Conservation (phyloP, 192 early-diverging fungal genomes). For the Gigaspora rosea region DNA sequence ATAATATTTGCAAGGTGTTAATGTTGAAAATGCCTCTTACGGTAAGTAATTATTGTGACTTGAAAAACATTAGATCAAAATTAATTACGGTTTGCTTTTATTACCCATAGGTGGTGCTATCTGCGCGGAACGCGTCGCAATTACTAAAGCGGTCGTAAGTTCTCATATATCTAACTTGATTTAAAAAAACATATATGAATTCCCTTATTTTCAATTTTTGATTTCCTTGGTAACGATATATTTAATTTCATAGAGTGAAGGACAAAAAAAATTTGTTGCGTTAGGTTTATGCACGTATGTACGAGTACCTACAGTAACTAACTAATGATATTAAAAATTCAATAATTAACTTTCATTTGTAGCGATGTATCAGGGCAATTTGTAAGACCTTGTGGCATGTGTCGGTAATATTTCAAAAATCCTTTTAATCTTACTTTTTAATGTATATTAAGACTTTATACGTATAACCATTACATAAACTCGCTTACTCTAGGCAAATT, state of each 20-base stretch:
- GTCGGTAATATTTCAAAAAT: not conserved
- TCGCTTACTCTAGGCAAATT: not conserved
- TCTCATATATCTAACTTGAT: too few relatives aligned
- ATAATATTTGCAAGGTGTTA: constrained; percentile 55
- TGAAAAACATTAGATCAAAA: not conserved
- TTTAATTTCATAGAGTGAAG: constrained; percentile 53
- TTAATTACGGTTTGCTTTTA: constrained; percentile 17
- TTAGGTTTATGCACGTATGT: constrained; percentile 76
- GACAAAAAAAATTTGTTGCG: constrained; percentile 71
- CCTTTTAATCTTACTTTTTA: not conserved
- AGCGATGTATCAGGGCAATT: not conserved
- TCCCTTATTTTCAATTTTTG: not conserved
- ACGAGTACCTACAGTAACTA: not conserved
- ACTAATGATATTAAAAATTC: not conserved
- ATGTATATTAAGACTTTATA: not conserved
- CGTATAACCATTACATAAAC: not conserved
- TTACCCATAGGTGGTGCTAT: constrained; percentile 62
- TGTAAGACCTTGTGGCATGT: constrained; percentile 1
- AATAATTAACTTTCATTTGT: too few relatives aligned
- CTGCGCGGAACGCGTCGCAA: constrained; percentile 90
- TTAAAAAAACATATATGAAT: too few relatives aligned
- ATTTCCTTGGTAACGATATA: too few relatives aligned
- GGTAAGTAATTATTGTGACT: constrained; percentile 39
- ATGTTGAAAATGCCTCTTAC: constrained; percentile 91
- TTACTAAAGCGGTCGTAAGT: constrained; percentile 84